Conservation (phyloP, 352 stramenopile genomes). For the Pythium pectinolyticum region DNA sequence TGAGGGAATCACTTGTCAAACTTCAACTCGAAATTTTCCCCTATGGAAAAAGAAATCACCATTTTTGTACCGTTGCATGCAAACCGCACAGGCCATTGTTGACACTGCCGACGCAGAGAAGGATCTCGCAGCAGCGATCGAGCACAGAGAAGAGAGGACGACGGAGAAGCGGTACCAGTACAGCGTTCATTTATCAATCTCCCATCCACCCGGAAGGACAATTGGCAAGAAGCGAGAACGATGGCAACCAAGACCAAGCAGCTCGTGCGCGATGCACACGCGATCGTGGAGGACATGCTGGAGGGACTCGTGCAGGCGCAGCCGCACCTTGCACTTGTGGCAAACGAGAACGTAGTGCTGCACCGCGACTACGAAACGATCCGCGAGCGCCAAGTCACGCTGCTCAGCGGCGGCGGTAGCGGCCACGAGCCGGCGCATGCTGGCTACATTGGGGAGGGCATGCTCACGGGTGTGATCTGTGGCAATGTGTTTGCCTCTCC, state of each 20-base stretch:
- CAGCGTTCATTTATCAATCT: too few species aligned
- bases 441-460: constrained; percentile 95
- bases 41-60: constrained; percentile 1
- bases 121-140: too few species aligned
- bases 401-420: constrained; percentile 74
- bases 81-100: too few species aligned
- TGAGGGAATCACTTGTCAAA: constrained; percentile 1
- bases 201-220: background rate
- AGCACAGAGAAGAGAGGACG: too few species aligned
- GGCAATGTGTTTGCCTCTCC: constrained; percentile 97
- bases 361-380: constrained; percentile 70
- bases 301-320: constrained; percentile 66
- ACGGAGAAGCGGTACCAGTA: too few species aligned
- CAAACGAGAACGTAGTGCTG: constrained; percentile 62
- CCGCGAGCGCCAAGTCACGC: constrained; percentile 66
- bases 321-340: constrained; percentile 67
- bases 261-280: constrained; percentile 46
- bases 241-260: constrained; percentile 37
- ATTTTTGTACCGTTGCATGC: too few species aligned
- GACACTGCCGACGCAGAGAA: too few species aligned
- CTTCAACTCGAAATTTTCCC: constrained; percentile 18
- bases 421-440: constrained; percentile 96
- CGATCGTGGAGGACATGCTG: constrained; percentile 79
- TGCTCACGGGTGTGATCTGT: constrained; percentile 96
- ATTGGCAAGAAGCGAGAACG: background rate